Evolutionary conservation across 73 alveolate genomes (phyloP).

Genomic region (Paramecium caudatum): DNA sequence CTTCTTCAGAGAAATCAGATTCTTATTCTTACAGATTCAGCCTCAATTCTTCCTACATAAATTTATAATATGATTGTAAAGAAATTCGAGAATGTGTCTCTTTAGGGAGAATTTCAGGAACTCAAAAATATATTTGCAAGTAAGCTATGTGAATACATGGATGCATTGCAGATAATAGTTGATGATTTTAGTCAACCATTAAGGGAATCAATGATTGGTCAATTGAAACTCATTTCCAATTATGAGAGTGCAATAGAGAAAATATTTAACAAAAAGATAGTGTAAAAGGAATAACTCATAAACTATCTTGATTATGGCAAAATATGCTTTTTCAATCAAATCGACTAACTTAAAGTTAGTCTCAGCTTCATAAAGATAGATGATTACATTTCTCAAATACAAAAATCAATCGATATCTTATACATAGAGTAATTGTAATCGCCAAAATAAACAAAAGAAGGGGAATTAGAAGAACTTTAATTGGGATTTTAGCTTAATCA

Average conservation of each 20-base stretch:
- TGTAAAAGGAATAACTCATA: not conserved
- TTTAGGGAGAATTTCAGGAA: no score
- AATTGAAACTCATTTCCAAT: not conserved
- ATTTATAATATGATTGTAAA: no score
- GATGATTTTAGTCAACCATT: conserved; percentile 27
- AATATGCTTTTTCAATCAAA: not conserved
- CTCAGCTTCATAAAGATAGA: not conserved
- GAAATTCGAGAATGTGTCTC: no score
- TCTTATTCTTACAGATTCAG: not conserved
- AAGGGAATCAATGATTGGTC: not conserved
- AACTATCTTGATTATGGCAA: not conserved
- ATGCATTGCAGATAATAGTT: no score
- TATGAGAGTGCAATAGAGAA: not conserved
- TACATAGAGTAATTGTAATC: conserved; percentile 10
- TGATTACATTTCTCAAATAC: not conserved
- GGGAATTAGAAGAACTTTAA: not conserved
- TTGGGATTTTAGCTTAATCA: not conserved
- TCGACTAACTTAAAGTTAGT: not conserved
- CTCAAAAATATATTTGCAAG: no score
- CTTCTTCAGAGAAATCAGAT: conserved; percentile 41
- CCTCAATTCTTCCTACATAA: conserved; percentile 32
- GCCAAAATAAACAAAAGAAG: not conserved
- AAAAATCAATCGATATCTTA: not conserved
- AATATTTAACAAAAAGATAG: not conserved
- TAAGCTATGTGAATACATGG: no score